Evolutionary conservation across 306 rosid genomes (phyloP), one percentile per base, ranked within the genome.

Genomic region (Pyrus pyrifolia): DNA sequence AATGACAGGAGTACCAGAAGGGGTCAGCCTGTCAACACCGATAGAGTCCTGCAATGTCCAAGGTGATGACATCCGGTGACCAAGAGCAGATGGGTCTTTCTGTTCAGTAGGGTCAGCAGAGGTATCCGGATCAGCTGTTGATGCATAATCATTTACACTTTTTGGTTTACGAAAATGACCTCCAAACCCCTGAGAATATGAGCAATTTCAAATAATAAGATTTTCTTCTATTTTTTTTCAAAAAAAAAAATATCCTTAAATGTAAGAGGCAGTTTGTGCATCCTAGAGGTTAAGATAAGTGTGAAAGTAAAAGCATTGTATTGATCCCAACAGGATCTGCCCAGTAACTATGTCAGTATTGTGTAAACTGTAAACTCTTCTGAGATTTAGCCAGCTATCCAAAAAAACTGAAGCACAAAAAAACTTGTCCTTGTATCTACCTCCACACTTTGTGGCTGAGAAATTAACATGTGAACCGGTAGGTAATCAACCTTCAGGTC

Each of bases 121-220:
- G 21, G 80, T 77, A 76, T 87, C 92, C 66, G 77, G 75, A 80
- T 79, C 87, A 76, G 74, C 81, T 52, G 84, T 86, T 70, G 83
- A 62, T 61, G 84, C 80, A 64, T 75, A 74, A 58, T 76, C 91
- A 76, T 58, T 83, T 14, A 67, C 42, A 38, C 77, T 62, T 27
- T 62, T 69, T 76, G 70, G 80, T 67, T 79, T 83, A 52, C 65
- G 90, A 53, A 84, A 79, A 73, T 72, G 81, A 82, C 86, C 89
- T 72, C 81, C 97, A 78, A 85, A 83, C 53, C 85, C 93, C 98
- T 96, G 90, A 14, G 35, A 85, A 80, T 18, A 58, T 60, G 64
- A 68, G 52, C 75, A 81, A 67, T 45, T 31, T 15, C 70, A 23
- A n/a, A 70, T n/a, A 79, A 31, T 17, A 62, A 58, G 11, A 58